Base-by-base conservation (phyloP, 768 basidiomycete genomes). In the Dioszegia hungarica region DNA sequence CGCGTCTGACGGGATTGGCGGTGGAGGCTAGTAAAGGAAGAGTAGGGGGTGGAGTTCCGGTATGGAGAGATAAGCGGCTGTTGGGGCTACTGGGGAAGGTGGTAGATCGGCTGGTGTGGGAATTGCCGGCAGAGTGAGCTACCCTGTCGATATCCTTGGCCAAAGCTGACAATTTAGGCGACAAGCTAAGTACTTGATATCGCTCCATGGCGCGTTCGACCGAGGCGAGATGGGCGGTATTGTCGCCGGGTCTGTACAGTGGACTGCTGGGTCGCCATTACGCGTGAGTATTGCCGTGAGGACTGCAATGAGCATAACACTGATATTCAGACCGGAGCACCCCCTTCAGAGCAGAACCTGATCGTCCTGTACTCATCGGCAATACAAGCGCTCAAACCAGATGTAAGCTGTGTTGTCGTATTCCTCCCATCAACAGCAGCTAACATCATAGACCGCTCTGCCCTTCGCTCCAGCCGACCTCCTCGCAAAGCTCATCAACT, bases 361-460 rank as follows among this genome's bases (percentile, higher is more conserved):
- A 74, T 90, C 14, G 70, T 80, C 0, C 76, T 94, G 41, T 84
- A 91, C 62, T 78, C 87, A 4, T 83, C 87, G 17, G 84, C 82
- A 0, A 70, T 89, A 3, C 75, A 88, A 25, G 80, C 87, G 0
- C 70, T 90, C 11, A 80, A 81, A 60, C 84, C 82, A 64, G 85
- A 90, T 75, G 89, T 86, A 53, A 28, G 80, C 46, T n/a, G 11
- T 22, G 29, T 22, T 11, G 5, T 49, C 51, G 5, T 31, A n/a
- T 44, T 6, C 31, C 22, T 22, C 11, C 29, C 28, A 46, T 15
- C 12, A 28, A 29, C 22, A 17, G 28, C 17, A 10, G 10, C 22
- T 10, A 24, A 25, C 17, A 29, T 10, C 17, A 29, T 22, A 44
- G 86, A 80, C 85, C 46, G 62, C 64, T 28, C 67, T 85, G 5